Evolutionary conservation across 495 filamentous ascomycete species (phyloP).

Genomic region (Terfezia claveryi): DNA sequence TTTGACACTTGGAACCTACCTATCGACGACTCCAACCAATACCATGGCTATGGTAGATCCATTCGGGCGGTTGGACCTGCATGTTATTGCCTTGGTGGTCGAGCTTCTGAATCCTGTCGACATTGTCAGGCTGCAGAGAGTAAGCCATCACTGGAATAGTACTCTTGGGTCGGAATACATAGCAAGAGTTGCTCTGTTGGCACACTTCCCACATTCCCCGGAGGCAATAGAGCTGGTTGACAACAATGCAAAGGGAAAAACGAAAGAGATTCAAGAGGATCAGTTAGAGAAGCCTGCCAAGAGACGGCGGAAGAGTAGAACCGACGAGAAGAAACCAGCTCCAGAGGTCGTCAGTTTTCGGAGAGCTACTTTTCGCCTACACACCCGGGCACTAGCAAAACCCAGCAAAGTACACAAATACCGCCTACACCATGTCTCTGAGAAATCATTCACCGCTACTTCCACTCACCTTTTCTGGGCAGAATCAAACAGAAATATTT

Average conservation of each 20-base stretch:
- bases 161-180: constrained; percentile 13
- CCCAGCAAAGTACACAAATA: constrained; percentile 16
- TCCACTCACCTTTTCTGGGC: constrained; percentile 15
- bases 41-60: constrained; percentile 1
- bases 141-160: constrained; percentile 11
- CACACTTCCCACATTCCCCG: constrained; percentile 12
- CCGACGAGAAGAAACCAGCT: constrained; percentile 4
- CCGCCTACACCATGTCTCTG: constrained; percentile 13
- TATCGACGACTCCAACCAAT: too few species aligned
- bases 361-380: constrained; percentile 13
- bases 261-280: neutral
- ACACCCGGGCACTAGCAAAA: constrained; percentile 13
- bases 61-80: constrained; percentile 9
- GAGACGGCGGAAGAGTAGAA: constrained; percentile 5
- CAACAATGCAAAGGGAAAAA: constrained; percentile 9
- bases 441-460: constrained; percentile 12
- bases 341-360: constrained; percentile 10
- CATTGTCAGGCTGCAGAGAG: constrained; percentile 10
- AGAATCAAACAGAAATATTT: constrained; percentile 15
- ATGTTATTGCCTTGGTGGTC: constrained; percentile 14
- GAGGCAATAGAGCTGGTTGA: constrained; percentile 11
- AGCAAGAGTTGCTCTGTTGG: constrained; percentile 13
- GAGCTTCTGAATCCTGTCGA: constrained; percentile 12
- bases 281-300: constrained; percentile 3
- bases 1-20: too few species aligned